These are phyloP conservation scores for Secale cereale DNA, from an alignment of 176 grass and related monocot species.

Conservation along the genomic window DNA sequence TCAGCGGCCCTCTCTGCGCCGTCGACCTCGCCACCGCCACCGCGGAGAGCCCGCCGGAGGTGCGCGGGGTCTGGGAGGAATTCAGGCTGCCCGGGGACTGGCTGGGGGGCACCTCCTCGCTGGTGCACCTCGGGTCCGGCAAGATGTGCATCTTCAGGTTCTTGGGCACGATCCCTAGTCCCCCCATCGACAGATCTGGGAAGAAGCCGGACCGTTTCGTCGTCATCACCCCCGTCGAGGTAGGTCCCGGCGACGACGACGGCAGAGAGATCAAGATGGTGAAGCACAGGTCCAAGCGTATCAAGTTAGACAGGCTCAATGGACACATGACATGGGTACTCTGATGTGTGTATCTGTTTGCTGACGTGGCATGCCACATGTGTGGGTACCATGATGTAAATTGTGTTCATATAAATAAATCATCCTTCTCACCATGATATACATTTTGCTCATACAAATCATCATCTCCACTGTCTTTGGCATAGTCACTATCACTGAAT, in stretches of 20 bases:
- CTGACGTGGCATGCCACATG: too few relatives aligned
- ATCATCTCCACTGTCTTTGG: too few relatives aligned
- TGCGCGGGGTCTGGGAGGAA: not conserved
- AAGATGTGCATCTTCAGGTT: constrained; percentile 10
- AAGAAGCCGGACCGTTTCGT: not conserved
- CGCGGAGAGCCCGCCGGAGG: not conserved
- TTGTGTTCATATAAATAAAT: too few relatives aligned
- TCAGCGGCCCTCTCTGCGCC: not conserved
- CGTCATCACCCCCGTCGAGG: not conserved
- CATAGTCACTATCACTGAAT: too few relatives aligned
- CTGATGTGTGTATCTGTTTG: not conserved
- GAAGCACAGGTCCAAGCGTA: not conserved
- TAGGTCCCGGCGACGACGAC: not conserved
- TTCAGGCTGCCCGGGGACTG: not conserved
- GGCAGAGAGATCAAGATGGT: not conserved
- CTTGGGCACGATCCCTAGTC: not conserved
- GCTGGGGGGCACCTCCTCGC: too few relatives aligned
- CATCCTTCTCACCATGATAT: too few relatives aligned
- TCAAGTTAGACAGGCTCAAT: not conserved
- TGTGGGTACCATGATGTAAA: too few relatives aligned
- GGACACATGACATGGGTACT: not conserved
- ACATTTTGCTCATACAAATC: too few relatives aligned
- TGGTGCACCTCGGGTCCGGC: not conserved
- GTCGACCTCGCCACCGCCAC: not conserved
- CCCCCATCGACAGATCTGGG: not conserved